phyloP scores from a whole-genome alignment of 345 rosid species.

The Excoecaria agallocha region DNA sequence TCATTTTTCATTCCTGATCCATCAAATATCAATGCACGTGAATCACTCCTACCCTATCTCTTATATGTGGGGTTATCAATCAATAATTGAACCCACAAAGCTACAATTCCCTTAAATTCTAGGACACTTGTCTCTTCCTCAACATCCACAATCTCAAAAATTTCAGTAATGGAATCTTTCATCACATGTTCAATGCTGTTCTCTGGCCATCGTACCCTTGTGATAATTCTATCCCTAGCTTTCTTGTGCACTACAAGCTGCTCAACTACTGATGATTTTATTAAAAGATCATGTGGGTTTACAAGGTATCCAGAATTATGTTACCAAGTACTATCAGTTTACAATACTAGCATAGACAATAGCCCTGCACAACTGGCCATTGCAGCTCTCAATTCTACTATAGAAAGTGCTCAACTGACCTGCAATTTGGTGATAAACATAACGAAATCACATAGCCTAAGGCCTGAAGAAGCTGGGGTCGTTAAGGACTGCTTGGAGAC shows the following conservation, averaged over 20 bases:
- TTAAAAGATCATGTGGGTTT: conserved; percentile 34
- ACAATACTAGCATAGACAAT: conserved; percentile 25
- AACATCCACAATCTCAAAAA: no score
- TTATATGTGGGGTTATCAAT: no score
- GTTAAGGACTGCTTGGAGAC: conserved; percentile 37
- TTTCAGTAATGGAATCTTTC: not conserved
- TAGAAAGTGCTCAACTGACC: conserved; percentile 17
- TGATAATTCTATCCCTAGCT: not conserved
- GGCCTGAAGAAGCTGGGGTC: conserved; percentile 29
- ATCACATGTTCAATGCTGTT: not conserved
- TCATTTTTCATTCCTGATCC: no score
- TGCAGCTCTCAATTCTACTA: conserved; percentile 31
- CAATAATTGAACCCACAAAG: no score
- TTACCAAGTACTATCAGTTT: conserved; percentile 35
- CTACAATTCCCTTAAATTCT: no score
- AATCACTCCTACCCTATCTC: no score
- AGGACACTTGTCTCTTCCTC: no score
- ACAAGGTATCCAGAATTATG: conserved; percentile 40
- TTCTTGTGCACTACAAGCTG: not conserved
- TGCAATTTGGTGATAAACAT: conserved; percentile 19
- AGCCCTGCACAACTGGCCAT: conserved; percentile 29
- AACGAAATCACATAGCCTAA: conserved; percentile 10
- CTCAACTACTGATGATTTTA: not conserved
- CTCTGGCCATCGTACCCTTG: not conserved
- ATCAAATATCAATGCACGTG: no score